Conservation (phyloP, 176 grass and related monocot species). For the Thinopyrum elongatum region DNA sequence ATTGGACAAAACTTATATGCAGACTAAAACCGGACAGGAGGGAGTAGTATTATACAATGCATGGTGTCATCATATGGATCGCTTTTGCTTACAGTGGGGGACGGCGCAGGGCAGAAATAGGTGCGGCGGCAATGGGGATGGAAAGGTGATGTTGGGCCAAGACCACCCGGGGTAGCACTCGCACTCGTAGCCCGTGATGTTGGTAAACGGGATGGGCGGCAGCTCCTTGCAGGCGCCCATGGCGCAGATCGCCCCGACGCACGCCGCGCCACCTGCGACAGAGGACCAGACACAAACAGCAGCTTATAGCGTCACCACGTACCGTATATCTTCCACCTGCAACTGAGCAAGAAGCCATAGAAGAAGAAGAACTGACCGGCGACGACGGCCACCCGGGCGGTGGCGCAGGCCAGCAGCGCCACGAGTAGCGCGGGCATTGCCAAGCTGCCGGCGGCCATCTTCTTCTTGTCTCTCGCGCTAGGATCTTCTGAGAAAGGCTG, state of each 20-base stretch:
- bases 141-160: rapidly evolving
- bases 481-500: not conserved
- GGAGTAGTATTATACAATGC: too few relatives aligned
- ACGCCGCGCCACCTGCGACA: not conserved
- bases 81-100: slow-evolving; percentile 10
- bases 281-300: not conserved
- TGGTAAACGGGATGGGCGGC: not conserved
- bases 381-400: not conserved
- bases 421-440: not conserved
- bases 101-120: not conserved
- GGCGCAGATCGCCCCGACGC: slow-evolving; percentile 24
- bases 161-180: slow-evolving; percentile 31
- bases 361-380: not conserved
- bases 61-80: not conserved
- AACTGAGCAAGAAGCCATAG: not conserved
- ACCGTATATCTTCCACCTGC: not conserved
- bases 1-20: too few relatives aligned
- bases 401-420: not conserved
- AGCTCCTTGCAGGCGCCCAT: slow-evolving; percentile 26
- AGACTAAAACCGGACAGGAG: too few relatives aligned
- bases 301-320: not conserved
- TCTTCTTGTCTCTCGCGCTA: not conserved
- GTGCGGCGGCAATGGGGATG: too few relatives aligned
- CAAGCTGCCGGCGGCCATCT: not conserved
- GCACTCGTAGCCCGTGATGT: not conserved